Conservation (phyloP, 345 rosid genomes). For the Gossypium longicalyx region DNA sequence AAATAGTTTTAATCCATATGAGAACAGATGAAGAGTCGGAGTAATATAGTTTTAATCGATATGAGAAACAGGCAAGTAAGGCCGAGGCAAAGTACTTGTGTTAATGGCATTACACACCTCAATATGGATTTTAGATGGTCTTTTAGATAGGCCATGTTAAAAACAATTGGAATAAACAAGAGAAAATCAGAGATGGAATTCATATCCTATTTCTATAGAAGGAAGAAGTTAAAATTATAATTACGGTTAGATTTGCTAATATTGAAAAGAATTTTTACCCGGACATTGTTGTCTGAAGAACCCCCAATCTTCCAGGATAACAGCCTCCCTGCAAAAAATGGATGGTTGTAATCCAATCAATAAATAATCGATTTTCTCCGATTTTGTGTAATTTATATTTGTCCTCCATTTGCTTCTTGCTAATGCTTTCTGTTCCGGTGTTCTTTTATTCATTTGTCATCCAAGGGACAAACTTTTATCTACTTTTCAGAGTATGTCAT, state of each 20-base stretch:
- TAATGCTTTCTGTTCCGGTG: background rate
- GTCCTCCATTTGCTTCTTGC: background rate
- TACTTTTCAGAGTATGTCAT: background rate
- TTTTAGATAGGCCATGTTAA: background rate
- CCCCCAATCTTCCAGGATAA: conserved; percentile 40
- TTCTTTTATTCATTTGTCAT: background rate
- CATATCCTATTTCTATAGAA: background rate
- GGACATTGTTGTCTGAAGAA: conserved; percentile 26
- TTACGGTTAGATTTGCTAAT: background rate
- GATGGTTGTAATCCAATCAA: background rate
- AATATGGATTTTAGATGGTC: background rate
- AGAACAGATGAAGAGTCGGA: too few species aligned
- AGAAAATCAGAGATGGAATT: background rate
- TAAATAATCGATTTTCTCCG: background rate
- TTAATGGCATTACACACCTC: background rate
- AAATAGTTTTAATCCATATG: too few species aligned
- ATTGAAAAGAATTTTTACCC: conserved; percentile 24
- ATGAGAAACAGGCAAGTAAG: background rate
- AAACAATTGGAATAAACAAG: background rate
- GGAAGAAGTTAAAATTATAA: background rate
- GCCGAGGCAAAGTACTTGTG: background rate
- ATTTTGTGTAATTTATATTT: background rate
- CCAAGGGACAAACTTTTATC: background rate
- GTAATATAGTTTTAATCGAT: background rate
- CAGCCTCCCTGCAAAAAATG: conserved; percentile 32